Percentiles rank a stretch among this genome's conserved stretches.
These are phyloP conservation scores for Symbiotaphrina buchneri DNA, from an alignment of 495 filamentous ascomycete species.

Conservation along the genomic window DNA sequence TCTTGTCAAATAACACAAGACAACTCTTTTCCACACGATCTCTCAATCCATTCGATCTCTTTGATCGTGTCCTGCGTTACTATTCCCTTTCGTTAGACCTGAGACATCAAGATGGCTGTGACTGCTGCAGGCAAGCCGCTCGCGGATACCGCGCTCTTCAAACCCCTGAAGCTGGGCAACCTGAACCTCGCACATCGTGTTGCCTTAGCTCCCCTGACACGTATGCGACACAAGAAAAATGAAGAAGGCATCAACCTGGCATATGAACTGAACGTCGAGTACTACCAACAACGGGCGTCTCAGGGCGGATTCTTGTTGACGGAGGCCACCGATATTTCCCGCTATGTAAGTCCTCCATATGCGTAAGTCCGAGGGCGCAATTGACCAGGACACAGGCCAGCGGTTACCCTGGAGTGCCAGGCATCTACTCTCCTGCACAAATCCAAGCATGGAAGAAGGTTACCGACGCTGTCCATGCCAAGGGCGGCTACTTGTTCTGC, in stretches of 20 bases:
- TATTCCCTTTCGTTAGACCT: too few relatives aligned
- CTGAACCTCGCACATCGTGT: constrained; percentile 8
- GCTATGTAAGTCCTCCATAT: too few relatives aligned
- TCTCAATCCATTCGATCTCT: too few relatives aligned
- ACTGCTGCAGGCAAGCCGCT: too few relatives aligned
- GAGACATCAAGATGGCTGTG: too few relatives aligned
- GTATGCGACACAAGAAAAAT: constrained; percentile 9
- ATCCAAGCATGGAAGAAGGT: constrained; percentile 9
- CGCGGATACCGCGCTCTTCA: constrained; percentile 9
- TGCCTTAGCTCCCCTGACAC: constrained; percentile 9
- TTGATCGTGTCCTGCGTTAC: too few relatives aligned
- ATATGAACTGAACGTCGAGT: constrained; percentile 8
- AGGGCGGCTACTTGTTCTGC: constrained; percentile 8
- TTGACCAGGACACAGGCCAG: constrained; percentile 4
- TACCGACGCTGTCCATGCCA: constrained; percentile 9
- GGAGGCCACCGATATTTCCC: constrained; percentile 9
- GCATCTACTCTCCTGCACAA: constrained; percentile 8
- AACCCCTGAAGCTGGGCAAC: constrained; percentile 7
- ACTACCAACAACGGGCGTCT: constrained; percentile 8
- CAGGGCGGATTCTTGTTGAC: constrained; percentile 9
- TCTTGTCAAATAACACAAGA: too few relatives aligned
- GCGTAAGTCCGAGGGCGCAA: too few relatives aligned
- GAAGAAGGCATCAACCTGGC: constrained; percentile 8
- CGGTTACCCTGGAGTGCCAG: constrained; percentile 9
- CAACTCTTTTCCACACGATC: too few relatives aligned